These are phyloP conservation scores for Fusarium citri DNA, from an alignment of 2,329 filamentous ascomycete genomes.

Conservation along the genomic window DNA sequence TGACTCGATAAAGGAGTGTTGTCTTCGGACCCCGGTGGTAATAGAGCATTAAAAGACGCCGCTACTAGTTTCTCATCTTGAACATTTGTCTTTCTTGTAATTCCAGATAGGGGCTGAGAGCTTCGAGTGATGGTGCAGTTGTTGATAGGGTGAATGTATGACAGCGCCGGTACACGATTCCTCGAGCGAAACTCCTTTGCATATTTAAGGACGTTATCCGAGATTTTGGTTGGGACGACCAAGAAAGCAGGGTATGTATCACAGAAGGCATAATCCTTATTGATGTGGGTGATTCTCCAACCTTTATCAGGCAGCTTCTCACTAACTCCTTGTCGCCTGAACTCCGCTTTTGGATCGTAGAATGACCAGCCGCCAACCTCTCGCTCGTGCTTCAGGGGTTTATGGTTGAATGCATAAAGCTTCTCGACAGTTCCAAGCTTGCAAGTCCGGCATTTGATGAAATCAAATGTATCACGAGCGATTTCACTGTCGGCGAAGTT, in stretches of 20 bases:
- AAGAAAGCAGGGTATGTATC: constrained; percentile 90
- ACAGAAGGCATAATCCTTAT: constrained; percentile 89
- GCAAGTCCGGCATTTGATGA: constrained; percentile 83
- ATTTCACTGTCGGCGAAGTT: constrained; percentile 81
- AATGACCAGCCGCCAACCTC: constrained; percentile 83
- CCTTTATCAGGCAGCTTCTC: constrained; percentile 80
- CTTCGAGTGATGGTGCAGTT: constrained; percentile 97
- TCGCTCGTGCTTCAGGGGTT: constrained; percentile 78
- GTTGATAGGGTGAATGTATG: constrained; percentile 96
- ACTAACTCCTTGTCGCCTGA: constrained; percentile 86
- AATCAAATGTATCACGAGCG: constrained; percentile 88
- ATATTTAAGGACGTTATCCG: constrained; percentile 97
- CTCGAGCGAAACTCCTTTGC: constrained; percentile 90
- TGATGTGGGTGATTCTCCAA: constrained; percentile 93
- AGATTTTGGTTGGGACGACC: constrained; percentile 87
- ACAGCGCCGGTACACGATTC: constrained; percentile 86
- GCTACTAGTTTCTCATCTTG: constrained; percentile 95
- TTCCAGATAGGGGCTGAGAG: constrained; percentile 89
- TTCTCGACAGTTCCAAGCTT: constrained; percentile 86
- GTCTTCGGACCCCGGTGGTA: constrained; percentile 51
- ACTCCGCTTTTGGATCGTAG: constrained; percentile 89
- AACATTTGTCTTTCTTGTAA: constrained; percentile 88
- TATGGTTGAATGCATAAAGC: constrained; percentile 90
- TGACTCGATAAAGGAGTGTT: constrained; percentile 59
- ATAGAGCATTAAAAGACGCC: constrained; percentile 78